A percentile compares a stretch with the other conserved stretches of the same genome.
Evolutionary conservation across 495 filamentous ascomycete genomes (phyloP).

Genomic region (Trichoderma reesei): DNA sequence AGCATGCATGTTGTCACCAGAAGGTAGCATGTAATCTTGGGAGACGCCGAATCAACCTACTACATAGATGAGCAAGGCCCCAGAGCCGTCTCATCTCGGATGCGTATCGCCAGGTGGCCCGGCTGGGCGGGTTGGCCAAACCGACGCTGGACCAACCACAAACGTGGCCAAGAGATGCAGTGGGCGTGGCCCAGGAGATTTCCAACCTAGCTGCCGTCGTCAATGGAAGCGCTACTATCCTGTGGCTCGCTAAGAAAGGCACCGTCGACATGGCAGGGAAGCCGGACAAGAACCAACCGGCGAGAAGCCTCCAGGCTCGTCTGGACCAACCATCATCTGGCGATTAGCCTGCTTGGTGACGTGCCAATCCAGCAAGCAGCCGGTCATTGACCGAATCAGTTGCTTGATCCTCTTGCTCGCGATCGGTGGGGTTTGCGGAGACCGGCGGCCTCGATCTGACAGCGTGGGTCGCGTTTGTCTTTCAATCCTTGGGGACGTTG

Average conservation of each 20-base stretch:
- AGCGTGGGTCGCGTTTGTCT: not conserved
- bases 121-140: no score
- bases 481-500: no score
- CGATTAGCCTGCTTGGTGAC: not conserved
- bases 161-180: not conserved
- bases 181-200: not conserved
- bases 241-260: not conserved
- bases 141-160: not conserved
- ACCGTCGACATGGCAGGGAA: not conserved
- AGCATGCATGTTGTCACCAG: no score
- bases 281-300: not conserved
- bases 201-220: not conserved
- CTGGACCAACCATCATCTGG: not conserved
- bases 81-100: no score
- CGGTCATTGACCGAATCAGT: not conserved
- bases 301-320: not conserved
- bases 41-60: no score
- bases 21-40: no score
- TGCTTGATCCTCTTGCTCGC: not conserved
- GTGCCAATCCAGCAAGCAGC: not conserved
- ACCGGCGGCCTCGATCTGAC: not conserved
- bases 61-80: no score
- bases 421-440: conserved; percentile 4
- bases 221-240: not conserved
- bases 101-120: not conserved